Percentiles rank a stretch among this genome's conserved stretches.
phyloP scores from a whole-genome alignment of 371 early-diverging fungal genomes.

The Syncephalastrum sp. region DNA sequence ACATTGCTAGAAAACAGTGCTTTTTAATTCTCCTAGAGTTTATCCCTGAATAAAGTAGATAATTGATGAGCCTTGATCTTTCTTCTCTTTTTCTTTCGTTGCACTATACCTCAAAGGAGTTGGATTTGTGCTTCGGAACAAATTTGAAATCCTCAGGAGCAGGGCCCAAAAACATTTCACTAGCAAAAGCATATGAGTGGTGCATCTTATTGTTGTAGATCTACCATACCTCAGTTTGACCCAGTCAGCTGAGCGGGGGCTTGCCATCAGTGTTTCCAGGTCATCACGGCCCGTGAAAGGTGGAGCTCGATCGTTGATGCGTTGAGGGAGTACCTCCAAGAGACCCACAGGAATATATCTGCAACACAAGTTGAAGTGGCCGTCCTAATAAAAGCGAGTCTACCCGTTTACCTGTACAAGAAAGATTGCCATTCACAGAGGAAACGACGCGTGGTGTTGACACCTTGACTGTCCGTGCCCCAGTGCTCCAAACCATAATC shows the following conservation, averaged over 20 bases:
- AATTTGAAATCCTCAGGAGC: conserved; percentile 86
- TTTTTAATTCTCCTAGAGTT: too few species aligned
- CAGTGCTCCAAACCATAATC: conserved; percentile 92
- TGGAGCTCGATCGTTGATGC: conserved; percentile 91
- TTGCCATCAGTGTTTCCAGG: conserved; percentile 93
- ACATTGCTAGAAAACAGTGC: too few species aligned
- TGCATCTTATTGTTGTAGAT: neutral
- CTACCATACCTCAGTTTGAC: conserved; percentile 67
- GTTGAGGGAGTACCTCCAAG: conserved; percentile 86
- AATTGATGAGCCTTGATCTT: too few species aligned
- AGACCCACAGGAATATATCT: conserved; percentile 90
- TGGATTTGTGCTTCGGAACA: conserved; percentile 92
- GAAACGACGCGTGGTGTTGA: conserved; percentile 85
- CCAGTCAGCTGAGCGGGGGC: conserved; percentile 83
- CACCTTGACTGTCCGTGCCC: conserved; percentile 91
- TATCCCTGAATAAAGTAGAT: too few species aligned
- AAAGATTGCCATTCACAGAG: conserved; percentile 95
- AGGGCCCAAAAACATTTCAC: conserved; percentile 80
- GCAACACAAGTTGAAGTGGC: neutral
- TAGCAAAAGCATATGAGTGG: conserved; percentile 17
- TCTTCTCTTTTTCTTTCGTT: too few species aligned
- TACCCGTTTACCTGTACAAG: conserved; percentile 56
- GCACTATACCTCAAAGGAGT: conserved; percentile 66
- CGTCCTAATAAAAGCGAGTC: conserved; percentile 24
- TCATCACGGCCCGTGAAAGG: conserved; percentile 87